phyloP scores from a whole-genome alignment of 148 eudicot species.

The Camellia granthamiana region DNA sequence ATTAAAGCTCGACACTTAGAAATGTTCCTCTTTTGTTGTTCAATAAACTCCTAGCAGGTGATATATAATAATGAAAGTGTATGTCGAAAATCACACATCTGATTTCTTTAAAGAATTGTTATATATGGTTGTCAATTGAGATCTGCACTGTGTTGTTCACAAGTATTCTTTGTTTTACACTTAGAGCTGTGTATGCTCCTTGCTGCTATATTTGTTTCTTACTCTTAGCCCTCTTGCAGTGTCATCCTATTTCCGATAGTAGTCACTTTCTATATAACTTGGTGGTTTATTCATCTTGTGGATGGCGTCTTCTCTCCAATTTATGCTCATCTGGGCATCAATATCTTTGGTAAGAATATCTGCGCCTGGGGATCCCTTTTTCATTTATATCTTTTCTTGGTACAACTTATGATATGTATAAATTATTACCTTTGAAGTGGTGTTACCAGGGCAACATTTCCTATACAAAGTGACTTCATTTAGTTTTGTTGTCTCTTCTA shows the following conservation, averaged over 20 bases:
- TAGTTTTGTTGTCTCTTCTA: neutral
- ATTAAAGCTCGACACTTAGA: neutral
- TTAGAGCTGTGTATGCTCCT: neutral
- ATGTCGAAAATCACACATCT: neutral
- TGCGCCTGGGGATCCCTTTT: neutral
- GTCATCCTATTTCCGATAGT: constrained; percentile 88
- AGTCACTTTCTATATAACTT: constrained; percentile 78
- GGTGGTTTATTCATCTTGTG: constrained; percentile 90
- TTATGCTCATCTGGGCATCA: constrained; percentile 80
- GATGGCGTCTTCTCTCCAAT: constrained; percentile 91
- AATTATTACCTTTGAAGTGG: neutral
- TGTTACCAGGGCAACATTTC: neutral
- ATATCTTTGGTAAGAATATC: constrained; percentile 65
- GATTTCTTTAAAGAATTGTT: neutral
- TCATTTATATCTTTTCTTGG: neutral
- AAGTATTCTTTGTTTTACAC: neutral
- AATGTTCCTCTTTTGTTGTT: constrained; percentile 7
- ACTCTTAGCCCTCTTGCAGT: constrained; percentile 46
- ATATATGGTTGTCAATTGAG: neutral
- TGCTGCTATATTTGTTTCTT: constrained; percentile 13
- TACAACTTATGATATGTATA: neutral
- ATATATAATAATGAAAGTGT: neutral
- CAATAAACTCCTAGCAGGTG: neutral
- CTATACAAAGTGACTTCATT: neutral
- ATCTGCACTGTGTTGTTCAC: neutral